A percentile compares a stretch with the other conserved stretches of the same genome.
Evolutionary conservation across 2,329 filamentous ascomycete species (phyloP).

Genomic region (Dactylonectria macrodidyma): DNA sequence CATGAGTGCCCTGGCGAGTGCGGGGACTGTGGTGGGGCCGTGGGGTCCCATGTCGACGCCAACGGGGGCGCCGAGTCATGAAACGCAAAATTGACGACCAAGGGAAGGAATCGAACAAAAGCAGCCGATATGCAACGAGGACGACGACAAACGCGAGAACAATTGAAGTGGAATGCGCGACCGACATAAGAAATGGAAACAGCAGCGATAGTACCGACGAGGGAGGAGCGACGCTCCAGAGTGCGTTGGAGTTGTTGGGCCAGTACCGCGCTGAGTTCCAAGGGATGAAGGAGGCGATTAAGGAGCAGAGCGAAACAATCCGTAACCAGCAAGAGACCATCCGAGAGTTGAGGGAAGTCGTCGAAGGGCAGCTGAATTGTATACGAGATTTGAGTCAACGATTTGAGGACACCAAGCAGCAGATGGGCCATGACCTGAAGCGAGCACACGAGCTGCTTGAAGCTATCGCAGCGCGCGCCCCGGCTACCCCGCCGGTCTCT

Average conservation of each 20-base stretch:
- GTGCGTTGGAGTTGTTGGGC: not conserved
- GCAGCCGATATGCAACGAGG: constrained; percentile 3
- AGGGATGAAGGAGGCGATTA: constrained; percentile 3
- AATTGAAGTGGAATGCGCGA: constrained; percentile 6
- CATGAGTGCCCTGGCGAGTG: constrained; percentile 7
- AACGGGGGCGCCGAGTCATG: too few relatives aligned
- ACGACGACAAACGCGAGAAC: constrained; percentile 5
- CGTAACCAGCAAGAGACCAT: constrained; percentile 4
- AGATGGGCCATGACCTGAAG: too few relatives aligned
- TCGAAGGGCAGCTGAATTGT: not conserved
- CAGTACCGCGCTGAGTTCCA: not conserved
- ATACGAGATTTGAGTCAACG: not conserved
- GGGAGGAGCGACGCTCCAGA: not conserved
- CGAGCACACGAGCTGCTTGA: too few relatives aligned
- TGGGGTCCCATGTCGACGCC: too few relatives aligned
- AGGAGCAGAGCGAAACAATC: constrained; percentile 4
- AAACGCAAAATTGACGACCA: too few relatives aligned
- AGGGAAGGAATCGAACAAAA: too few relatives aligned
- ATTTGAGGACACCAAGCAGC: not conserved
- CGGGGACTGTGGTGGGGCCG: not conserved
- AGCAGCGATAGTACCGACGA: constrained; percentile 1
- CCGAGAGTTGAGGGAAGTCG: not conserved
- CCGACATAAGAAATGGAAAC: constrained; percentile 1
- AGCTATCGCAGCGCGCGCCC: too few relatives aligned
- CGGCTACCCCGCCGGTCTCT: too few relatives aligned